A percentile compares a stretch with the other conserved stretches of the same genome.
phyloP scores from a whole-genome alignment of 768 basidiomycete genomes.

The Xerocomellus chrysenteron region DNA sequence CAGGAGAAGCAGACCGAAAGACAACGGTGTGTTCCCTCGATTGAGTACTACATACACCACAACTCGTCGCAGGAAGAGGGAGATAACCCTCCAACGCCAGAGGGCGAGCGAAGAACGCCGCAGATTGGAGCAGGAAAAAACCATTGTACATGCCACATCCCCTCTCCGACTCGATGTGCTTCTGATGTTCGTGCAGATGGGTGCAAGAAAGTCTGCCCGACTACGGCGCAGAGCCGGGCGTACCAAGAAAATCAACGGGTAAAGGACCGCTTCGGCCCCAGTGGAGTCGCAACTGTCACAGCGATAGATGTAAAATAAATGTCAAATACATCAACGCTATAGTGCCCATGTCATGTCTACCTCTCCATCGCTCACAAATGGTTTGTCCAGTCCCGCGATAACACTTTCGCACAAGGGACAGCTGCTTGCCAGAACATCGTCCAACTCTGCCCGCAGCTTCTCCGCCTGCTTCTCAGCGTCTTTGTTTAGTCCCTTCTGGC shows the following conservation, averaged over 20 bases:
- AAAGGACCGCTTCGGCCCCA: conserved; percentile 19
- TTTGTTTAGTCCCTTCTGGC: conserved; percentile 42
- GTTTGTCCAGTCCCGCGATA: conserved; percentile 79
- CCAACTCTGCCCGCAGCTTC: conserved; percentile 78
- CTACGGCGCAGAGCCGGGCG: conserved; percentile 71
- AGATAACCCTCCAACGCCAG: conserved; percentile 69
- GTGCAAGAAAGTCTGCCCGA: conserved; percentile 73
- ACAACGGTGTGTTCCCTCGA: conserved; percentile 44
- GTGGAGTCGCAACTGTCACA: not conserved
- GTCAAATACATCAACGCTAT: conserved; percentile 30
- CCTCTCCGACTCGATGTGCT: not conserved
- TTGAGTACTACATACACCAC: not conserved
- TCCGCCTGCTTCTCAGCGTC: conserved; percentile 65
- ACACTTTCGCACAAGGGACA: conserved; percentile 95
- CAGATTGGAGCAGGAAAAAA: conserved; percentile 45
- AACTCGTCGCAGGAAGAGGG: conserved; percentile 49
- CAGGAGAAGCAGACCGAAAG: conserved; percentile 74
- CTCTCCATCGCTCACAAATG: conserved; percentile 81
- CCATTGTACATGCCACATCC: conserved; percentile 16
- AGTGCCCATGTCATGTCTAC: conserved; percentile 75
- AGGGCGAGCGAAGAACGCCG: conserved; percentile 71
- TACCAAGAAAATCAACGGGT: conserved; percentile 80
- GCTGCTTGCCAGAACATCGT: conserved; percentile 82
- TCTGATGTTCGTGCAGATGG: conserved; percentile 54
- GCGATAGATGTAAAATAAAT: conserved; percentile 10